Evolutionary conservation across 331 rosid species (phyloP), one percentile per base, ranked within the genome.

Genomic region (Rosa hybrid): DNA sequence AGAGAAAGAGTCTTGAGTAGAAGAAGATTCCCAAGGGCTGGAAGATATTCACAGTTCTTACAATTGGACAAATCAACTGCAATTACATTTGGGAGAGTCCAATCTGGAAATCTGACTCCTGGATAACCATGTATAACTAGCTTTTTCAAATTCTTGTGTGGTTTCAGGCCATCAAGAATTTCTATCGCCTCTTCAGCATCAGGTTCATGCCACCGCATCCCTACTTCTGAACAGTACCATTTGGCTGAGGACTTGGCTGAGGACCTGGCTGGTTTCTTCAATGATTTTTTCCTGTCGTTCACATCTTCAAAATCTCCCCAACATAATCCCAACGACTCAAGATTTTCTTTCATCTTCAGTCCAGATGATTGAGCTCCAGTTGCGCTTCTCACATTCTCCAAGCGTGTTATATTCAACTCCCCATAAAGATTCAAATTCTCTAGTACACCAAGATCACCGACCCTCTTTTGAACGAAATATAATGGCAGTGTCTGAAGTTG

Each of bases 1-100:
- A 75, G 30, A 8, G 68, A 75, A 75, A 75, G 69, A 57, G 68
- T 57, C 34, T 42, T 39, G 56, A 74, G 78, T 54, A 74, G 44
- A 13, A 12, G 21, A 56, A 74, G 54, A 12, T n/a, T 12, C 5
- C 78, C 78, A 54, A 74, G 68, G 12, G 38, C 13, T 10, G 70
- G 78, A 57, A 75, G 68, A 39, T 57, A 8, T n/a, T 8, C 30
- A 41, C 78, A 20, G 21, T 12, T 42, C 25, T 23, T n/a, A 4
- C 54, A 75, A 39, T 59, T 6, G 38, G 64, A n/a, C 44, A 75
- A 44, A 48, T 13, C 13, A 23, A 75, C 21, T 4, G 23, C 34
- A 27, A 12, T 10, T 45, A 74, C 12, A 74, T 56, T n/a, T 3
- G 49, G 63, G 21, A 56, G 30, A 54, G 16, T 21, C 77, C 63